Evolutionary conservation across 495 filamentous ascomycete species (phyloP), one percentile per base, ranked within the genome.

Genomic region (Trichoderma parareesei): DNA sequence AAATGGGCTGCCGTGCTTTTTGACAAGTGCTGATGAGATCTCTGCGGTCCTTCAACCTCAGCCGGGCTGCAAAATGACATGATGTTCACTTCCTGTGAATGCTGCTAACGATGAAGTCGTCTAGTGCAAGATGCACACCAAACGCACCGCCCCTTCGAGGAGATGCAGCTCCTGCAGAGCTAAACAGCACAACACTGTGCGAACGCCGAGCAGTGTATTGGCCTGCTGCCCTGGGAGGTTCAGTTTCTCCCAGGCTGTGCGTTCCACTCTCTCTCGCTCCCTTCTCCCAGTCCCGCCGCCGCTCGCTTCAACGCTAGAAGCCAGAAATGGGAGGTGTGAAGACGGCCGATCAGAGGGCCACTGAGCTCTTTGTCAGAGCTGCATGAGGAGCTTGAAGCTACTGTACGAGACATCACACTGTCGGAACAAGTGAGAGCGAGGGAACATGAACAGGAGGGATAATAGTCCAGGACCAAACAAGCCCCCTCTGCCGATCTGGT

Each of bases 21-120:
- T 27, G 27, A 27, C 27, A 27, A 27, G 27, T 27, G 27, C 27
- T 27, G 27, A 2, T 27, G 27, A 27, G 27, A 76, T 86, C 43
- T 76, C 82, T 14, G 81, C 79, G 0, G 80, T 85, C 37, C 78
- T 81, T 66, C 78, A 81, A 27, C 27, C 69, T 86, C 64, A 77
- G 84, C 48, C 72, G 74, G 48, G 74, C 79, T 27, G 27, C 27
- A 2, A 27, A 27, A 27, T 27, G 27, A 27, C 27, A 27, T 27
- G 27, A 2, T 27, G 2, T 27, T 27, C 27, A 2, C 2, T 27
- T 27, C 27, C 27, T 27, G 27, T 27, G 27, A 0, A 27, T 27
- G 27, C 27, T 27, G 27, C 27, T 27, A 27, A 27, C 27, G 27
- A 9, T 14, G 46, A 18, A 49, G 20, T 49, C 16, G 46, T 20